Base-by-base conservation (phyloP, 2,329 filamentous ascomycete genomes). In the Calcarisporium arbuscula region DNA sequence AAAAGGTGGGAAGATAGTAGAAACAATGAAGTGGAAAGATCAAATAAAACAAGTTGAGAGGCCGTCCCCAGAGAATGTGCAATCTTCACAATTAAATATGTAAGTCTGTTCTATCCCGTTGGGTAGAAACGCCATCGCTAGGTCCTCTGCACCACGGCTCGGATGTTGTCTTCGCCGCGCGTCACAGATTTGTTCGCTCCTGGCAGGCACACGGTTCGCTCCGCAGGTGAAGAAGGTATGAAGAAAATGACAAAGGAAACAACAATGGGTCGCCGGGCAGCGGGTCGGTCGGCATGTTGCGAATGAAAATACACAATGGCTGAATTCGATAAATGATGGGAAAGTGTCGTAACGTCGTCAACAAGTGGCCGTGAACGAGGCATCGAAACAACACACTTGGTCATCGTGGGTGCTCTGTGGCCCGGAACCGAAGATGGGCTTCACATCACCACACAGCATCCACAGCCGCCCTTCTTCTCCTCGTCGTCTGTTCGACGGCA, bases 371-470 rank as follows among this genome's bases (percentile, higher is more conserved):
- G 21, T 28, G 34, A 17, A 28, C 30, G 17, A 27, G 36, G 25
- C n/a, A n/a, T n/a, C n/a, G n/a, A n/a, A n/a, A n/a, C n/a, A n/a
- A n/a, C n/a, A n/a, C n/a, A 25, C 15, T 18, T 16, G 19, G 25
- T 26, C 20, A 12, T 16, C 19, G 29, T 29, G 19, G 25, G 36
- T 14, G 32, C n/a, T 34, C 9, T 21, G 30, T 14, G 18, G 7
- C 11, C 14, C 19, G 12, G 14, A 10, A 22, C 16, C 5, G 14
- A 25, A 11, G 23, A 26, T 15, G 14, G 18, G 19, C 31, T 25
- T 58, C 54, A 72, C 69, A 72, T 72, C 42, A 72, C 57, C 32
- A 68, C 54, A 44, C 69, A 72, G 56, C 69, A 72, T 30, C 65
- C 67, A 44, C 68, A 71, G n/a, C 64, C 64, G 5, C 52, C 56